phyloP scores from a whole-genome alignment of 148 eudicot genomes.

The Euryodendron excelsum region DNA sequence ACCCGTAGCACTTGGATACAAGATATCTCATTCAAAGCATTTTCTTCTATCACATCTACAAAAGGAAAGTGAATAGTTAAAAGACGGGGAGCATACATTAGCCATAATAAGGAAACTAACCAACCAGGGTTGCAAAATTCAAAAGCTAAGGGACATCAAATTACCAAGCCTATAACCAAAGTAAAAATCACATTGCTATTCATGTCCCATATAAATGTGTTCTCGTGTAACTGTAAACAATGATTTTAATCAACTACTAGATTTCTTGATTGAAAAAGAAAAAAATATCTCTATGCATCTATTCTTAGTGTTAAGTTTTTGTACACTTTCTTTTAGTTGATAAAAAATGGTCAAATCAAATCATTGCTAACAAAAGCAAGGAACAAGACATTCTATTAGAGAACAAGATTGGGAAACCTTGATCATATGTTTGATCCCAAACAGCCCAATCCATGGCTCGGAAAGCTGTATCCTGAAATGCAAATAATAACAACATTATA shows the following conservation, averaged over 20 bases:
- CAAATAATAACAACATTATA: conserved; percentile 22
- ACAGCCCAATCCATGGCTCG: conserved; percentile 56
- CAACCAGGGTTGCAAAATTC: neutral
- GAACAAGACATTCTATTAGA: conserved; percentile 2
- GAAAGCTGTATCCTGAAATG: conserved; percentile 13
- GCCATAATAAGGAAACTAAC: neutral
- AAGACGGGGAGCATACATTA: neutral
- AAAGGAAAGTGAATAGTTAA: neutral
- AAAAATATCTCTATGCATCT: neutral
- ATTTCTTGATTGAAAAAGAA: neutral
- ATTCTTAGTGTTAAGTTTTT: too few relatives aligned
- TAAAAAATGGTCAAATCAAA: too few relatives aligned
- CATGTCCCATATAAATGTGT: conserved; percentile 19
- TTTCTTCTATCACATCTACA: conserved; percentile 58
- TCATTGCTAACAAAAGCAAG: neutral
- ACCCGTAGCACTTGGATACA: conserved; percentile 48
- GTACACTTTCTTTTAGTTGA: too few relatives aligned
- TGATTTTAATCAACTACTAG: neutral
- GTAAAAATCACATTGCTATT: conserved; percentile 38
- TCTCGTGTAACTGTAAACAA: conserved; percentile 23
- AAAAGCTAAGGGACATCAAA: conserved; percentile 1
- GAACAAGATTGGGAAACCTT: conserved; percentile 18
- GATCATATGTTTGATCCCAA: conserved; percentile 38
- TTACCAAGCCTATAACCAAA: conserved; percentile 42
- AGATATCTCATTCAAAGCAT: conserved; percentile 43